Conservation (phyloP, 768 basidiomycete species). For the Leucosporidium yakuticum region DNA sequence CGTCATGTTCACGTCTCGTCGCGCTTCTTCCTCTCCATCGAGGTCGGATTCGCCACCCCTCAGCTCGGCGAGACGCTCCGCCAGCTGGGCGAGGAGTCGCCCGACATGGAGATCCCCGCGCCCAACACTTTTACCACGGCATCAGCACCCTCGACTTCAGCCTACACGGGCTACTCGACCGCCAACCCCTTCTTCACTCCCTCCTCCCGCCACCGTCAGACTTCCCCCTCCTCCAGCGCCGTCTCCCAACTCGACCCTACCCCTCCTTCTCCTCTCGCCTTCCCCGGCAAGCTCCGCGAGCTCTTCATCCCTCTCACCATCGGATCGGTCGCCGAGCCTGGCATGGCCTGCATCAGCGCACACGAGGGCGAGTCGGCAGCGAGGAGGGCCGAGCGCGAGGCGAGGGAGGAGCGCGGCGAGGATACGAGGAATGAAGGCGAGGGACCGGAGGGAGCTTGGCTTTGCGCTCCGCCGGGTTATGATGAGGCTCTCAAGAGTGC, state of each 20-base stretch:
- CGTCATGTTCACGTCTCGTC: constrained; percentile 36
- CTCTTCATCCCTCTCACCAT: constrained; percentile 39
- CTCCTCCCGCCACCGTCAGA: neutral
- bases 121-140: constrained; percentile 36
- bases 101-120: constrained; percentile 32
- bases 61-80: constrained; percentile 25
- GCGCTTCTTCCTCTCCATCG: constrained; percentile 38
- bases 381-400: constrained; percentile 29
- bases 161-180: constrained; percentile 21
- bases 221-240: neutral
- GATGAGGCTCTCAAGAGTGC: constrained; percentile 27
- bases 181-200: constrained; percentile 36
- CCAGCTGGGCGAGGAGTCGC: constrained; percentile 18
- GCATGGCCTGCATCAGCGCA: constrained; percentile 32
- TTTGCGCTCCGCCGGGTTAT: constrained; percentile 36
- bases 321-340: constrained; percentile 39
- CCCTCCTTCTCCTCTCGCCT: constrained; percentile 12
- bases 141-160: constrained; percentile 19
- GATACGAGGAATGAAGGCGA: constrained; percentile 26
- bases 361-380: constrained; percentile 18
- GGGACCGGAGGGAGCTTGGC: constrained; percentile 35
- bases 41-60: constrained; percentile 38
- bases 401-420: constrained; percentile 35
- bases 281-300: constrained; percentile 40
- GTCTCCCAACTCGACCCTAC: neutral